These are phyloP conservation scores for Pseudonitzschia multiseries DNA, from an alignment of 108 stramenopile genomes.

Conservation along the genomic window DNA sequence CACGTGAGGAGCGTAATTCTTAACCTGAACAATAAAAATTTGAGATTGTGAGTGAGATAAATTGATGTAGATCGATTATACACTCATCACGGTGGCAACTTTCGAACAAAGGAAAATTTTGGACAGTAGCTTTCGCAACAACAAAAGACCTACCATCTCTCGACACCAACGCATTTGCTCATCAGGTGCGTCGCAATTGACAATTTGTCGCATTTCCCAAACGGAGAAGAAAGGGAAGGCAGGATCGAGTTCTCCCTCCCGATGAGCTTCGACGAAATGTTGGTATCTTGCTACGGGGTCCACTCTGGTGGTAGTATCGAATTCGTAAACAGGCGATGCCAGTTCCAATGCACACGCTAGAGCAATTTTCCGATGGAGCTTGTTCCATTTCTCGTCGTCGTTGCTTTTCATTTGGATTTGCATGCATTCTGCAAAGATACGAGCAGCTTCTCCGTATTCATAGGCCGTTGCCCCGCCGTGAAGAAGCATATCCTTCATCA, in stretches of 20 bases:
- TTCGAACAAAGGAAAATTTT: too few species aligned
- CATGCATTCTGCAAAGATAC: conserved; percentile 32
- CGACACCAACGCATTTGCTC: conserved; percentile 59
- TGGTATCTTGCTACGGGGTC: conserved; percentile 55
- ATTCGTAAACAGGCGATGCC: conserved; percentile 21
- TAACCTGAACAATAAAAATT: conserved; percentile 14
- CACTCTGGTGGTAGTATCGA: conserved; percentile 33
- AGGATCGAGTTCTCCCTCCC: conserved; percentile 58
- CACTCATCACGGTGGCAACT: not conserved
- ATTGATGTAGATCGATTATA: not conserved
- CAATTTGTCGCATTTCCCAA: conserved; percentile 56
- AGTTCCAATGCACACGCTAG: conserved; percentile 55
- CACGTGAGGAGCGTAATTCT: conserved; percentile 49
- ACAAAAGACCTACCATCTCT: conserved; percentile 33
- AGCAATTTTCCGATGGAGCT: conserved; percentile 40
- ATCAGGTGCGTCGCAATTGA: conserved; percentile 55
- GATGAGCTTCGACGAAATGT: conserved; percentile 62
- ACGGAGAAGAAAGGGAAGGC: conserved; percentile 43
- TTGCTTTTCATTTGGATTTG: conserved; percentile 5
- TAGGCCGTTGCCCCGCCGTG: conserved; percentile 40
- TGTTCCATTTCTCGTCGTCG: conserved; percentile 10
- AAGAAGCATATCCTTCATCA: conserved; percentile 41
- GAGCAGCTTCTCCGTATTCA: conserved; percentile 41
- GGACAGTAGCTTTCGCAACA: too few species aligned
- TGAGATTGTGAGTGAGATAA: not conserved